Evolutionary conservation across 345 rosid genomes (phyloP).

Genomic region (Gossypium bickii): DNA sequence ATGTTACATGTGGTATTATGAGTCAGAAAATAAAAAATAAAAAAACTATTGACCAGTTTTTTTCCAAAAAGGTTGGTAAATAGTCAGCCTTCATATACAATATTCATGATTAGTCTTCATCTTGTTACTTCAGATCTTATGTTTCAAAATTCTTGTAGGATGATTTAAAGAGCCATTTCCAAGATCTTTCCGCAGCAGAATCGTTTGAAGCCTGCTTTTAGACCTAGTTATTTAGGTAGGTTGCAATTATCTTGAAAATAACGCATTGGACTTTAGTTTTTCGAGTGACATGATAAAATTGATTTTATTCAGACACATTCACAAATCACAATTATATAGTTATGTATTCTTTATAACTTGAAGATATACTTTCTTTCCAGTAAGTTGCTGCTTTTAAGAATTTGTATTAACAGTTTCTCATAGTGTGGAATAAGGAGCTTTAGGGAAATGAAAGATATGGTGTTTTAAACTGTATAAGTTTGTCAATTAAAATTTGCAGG

Average conservation of each 20-base stretch:
- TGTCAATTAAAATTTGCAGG: constrained; percentile 41
- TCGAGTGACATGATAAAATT: no score
- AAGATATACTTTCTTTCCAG: neutral
- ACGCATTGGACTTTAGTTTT: neutral
- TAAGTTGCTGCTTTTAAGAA: constrained; percentile 61
- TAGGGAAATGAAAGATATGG: neutral
- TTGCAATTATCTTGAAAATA: neutral
- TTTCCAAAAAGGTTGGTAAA: constrained; percentile 72
- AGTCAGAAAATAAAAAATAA: no score
- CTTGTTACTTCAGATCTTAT: neutral
- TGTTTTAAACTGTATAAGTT: neutral
- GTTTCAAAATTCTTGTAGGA: constrained; percentile 38
- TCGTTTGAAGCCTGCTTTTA: constrained; percentile 62
- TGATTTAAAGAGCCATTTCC: constrained; percentile 69
- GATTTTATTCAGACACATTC: neutral
- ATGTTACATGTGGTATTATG: constrained; percentile 82
- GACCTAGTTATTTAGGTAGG: constrained; percentile 73
- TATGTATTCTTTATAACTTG: neutral
- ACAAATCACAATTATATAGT: neutral
- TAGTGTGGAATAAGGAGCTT: no score
- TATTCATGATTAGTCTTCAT: neutral
- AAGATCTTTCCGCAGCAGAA: constrained; percentile 67
- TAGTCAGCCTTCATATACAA: neutral
- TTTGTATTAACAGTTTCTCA: no score
- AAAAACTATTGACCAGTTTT: constrained; percentile 78